Conservation (phyloP, 768 basidiomycete genomes). For the Boletus coccyginus region DNA sequence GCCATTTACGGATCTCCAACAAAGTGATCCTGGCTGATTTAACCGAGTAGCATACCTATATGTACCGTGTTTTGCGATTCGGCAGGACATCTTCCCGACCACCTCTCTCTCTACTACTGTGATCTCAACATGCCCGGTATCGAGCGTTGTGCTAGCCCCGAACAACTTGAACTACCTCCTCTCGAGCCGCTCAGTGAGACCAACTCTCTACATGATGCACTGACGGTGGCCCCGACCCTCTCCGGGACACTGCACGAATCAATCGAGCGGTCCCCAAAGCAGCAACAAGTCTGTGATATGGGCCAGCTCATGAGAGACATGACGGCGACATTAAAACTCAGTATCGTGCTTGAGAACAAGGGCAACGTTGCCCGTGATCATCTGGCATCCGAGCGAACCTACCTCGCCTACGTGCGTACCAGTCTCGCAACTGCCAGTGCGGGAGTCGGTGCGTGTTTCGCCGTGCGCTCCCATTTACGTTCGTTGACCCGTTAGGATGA, state of each 20-base stretch:
- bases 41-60: conserved; percentile 2
- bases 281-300: background rate
- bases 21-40: background rate
- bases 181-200: conserved; percentile 22
- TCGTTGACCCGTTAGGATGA: background rate
- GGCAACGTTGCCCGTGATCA: conserved; percentile 66
- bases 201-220: conserved; percentile 5
- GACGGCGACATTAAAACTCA: conserved; percentile 16
- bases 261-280: background rate
- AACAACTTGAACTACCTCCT: conserved; percentile 20
- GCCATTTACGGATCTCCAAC: background rate
- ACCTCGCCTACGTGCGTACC: conserved; percentile 63
- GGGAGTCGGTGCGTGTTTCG: conserved; percentile 50
- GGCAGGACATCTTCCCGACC: background rate
- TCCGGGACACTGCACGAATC: background rate
- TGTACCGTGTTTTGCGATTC: background rate
- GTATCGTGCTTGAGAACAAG: conserved; percentile 49
- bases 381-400: conserved; percentile 61
- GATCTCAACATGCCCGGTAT: conserved; percentile 11
- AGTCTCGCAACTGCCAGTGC: conserved; percentile 57
- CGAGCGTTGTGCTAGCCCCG: conserved; percentile 2
- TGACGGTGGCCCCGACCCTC: background rate
- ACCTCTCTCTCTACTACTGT: background rate
- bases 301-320: background rate
- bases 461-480: too few relatives aligned